phyloP scores from a whole-genome alignment of 768 basidiomycete genomes.

The Calocybe gangraenosa region DNA sequence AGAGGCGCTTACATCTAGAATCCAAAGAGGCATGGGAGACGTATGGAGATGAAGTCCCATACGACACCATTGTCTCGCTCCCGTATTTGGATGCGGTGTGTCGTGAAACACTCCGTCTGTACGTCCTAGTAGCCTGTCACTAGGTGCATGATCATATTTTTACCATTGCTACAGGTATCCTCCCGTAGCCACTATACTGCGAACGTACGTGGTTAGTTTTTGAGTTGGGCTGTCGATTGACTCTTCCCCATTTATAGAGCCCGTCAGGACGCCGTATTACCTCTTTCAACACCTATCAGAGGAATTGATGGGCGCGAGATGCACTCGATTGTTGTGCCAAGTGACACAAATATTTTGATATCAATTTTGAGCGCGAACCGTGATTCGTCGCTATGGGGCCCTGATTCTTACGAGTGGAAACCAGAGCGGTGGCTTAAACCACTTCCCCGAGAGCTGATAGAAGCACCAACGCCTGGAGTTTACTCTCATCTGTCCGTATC shows the following conservation, averaged over 20 bases:
- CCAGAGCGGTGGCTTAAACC: conserved; percentile 45
- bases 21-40: conserved; percentile 10
- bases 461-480: conserved; percentile 38
- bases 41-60: conserved; percentile 15
- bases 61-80: conserved; percentile 24
- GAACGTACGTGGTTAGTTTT: too few species aligned
- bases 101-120: conserved; percentile 32
- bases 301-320: conserved; percentile 33
- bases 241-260: conserved; percentile 20
- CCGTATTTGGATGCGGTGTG: conserved; percentile 31
- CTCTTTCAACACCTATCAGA: conserved; percentile 33
- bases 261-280: conserved; percentile 33
- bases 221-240: too few species aligned
- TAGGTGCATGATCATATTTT: not conserved
- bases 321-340: conserved; percentile 32
- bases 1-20: conserved; percentile 22
- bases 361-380: conserved; percentile 35
- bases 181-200: conserved; percentile 18
- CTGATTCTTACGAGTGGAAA: conserved; percentile 45
- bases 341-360: conserved; percentile 32
- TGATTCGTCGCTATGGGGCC: conserved; percentile 41
- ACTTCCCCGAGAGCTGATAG: conserved; percentile 29
- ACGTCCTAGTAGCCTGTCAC: conserved; percentile 3
- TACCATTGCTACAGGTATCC: conserved; percentile 16
- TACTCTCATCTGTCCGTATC: conserved; percentile 36